Evolutionary conservation across 495 filamentous ascomycete genomes (phyloP).

Genomic region (Annulohypoxylon moriforme): DNA sequence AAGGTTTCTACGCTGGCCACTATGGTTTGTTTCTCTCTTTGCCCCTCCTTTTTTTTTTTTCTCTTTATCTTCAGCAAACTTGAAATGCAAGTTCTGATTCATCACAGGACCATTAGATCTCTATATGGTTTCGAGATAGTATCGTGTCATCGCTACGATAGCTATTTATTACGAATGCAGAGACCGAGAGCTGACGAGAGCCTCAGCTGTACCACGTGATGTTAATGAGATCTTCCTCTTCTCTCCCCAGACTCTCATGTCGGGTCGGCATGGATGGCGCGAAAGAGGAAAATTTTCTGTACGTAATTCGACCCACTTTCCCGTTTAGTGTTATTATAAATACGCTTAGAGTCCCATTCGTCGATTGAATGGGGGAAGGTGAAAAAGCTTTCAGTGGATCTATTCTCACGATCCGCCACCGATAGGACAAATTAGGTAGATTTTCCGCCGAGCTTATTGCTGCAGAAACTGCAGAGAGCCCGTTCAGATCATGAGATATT

Average conservation of each 20-base stretch:
- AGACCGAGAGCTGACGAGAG: slow-evolving; percentile 11
- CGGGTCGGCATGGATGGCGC: slow-evolving; percentile 18
- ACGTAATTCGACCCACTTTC: slow-evolving; percentile 26
- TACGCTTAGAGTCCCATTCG: slow-evolving; percentile 28
- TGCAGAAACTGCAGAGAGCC: neutral
- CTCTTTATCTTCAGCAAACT: no score
- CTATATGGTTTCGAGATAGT: neutral
- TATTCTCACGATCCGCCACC: slow-evolving; percentile 28
- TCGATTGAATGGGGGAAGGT: slow-evolving; percentile 20
- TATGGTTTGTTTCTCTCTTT: neutral
- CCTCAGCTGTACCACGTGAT: slow-evolving; percentile 29
- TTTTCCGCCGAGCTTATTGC: slow-evolving; percentile 16
- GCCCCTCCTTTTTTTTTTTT: no score
- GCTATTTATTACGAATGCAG: neutral
- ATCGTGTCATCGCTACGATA: neutral
- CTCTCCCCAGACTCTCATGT: neutral
- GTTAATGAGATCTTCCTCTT: slow-evolving; percentile 4
- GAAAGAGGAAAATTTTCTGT: slow-evolving; percentile 18
- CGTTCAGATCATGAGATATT: slow-evolving; percentile 39
- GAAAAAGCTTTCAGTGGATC: slow-evolving; percentile 38
- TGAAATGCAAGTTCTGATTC: neutral
- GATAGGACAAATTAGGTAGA: slow-evolving; percentile 19
- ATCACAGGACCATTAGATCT: neutral
- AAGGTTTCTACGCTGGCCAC: neutral
- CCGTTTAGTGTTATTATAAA: slow-evolving; percentile 25